Evolutionary conservation across 345 rosid genomes (phyloP).

Genomic region (Eucalyptus pauciflora): DNA sequence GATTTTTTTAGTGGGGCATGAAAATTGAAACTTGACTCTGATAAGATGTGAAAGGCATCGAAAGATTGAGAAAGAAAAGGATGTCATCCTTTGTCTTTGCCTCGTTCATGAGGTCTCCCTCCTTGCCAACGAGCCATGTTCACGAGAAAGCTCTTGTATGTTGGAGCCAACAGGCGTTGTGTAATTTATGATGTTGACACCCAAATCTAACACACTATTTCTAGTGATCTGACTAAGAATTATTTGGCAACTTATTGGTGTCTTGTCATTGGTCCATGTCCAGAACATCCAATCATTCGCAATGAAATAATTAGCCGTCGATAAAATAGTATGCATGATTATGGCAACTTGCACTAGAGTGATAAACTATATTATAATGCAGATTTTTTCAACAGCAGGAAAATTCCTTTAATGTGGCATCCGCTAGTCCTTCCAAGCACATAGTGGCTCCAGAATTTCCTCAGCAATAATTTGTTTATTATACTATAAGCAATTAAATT

Average conservation of each 20-base stretch:
- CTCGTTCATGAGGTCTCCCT: not conserved
- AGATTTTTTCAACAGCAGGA: not conserved
- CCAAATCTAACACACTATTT: not conserved
- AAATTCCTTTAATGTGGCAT: not conserved
- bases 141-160: not conserved
- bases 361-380: not conserved
- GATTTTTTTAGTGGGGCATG: not conserved
- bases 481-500: not conserved
- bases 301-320: not conserved
- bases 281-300: not conserved
- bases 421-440: not conserved
- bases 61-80: not conserved
- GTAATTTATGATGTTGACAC: not conserved
- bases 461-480: not conserved
- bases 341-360: not conserved
- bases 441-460: not conserved
- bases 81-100: not conserved
- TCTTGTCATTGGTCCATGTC: not conserved
- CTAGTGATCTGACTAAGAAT: not conserved
- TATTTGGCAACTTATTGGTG: not conserved
- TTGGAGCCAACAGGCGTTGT: not conserved
- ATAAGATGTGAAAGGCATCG: too few relatives aligned
- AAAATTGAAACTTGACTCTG: too few relatives aligned
- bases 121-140: not conserved
- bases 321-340: not conserved